Base-by-base conservation (phyloP, 2,329 filamentous ascomycete genomes). In the Pseudovirgaria hyperparasitica region DNA sequence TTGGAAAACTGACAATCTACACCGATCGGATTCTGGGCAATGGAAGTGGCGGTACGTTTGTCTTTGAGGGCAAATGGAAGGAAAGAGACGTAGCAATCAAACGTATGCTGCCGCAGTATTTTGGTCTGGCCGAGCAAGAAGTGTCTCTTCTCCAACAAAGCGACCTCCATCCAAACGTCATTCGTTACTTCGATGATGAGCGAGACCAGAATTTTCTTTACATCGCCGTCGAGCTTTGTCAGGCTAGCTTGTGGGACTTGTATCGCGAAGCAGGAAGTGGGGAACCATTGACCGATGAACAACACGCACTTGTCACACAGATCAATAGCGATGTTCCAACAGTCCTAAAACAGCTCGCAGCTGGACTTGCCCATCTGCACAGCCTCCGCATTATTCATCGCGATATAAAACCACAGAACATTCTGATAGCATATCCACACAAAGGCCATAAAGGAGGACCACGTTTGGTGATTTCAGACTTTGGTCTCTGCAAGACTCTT, bases 371-470 rank as follows among this genome's bases (percentile, higher is more conserved):
- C 31, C 86, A 96, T 52, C 63, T 98, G 7, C 90, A 98, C 55
- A 78, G 76, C 11, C 67, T 96, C 22, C 80, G 90, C 34, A 94
- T 98, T 45, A 92, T 98, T 3, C 90, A 98, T 51, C 81, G 90
- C 28, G 90, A 98, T 47, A 70, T 98, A 44, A 98, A 98, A 52
- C 90, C 90, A 1, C 90, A 98, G 45, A 98, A 98, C 42, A 96
- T 98, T 26, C 65, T 98, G 2, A 85, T 96, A 32, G 70, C 72
- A 14, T 67, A 69, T 35, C 71, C 72, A 1, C 70, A 72, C 31
- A 75, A 77, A 60, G 74, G 68, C 39, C 74, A 77, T 40, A 67
- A 74, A 32, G 71, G 72, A 22, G 71, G 67, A 19, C 76, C 85
- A 14, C 77, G 87, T n/a, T 67, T 98, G 19, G 71, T 98, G 4